Base-by-base conservation (phyloP, 768 basidiomycete genomes). In the Kwoniella shandongensis region DNA sequence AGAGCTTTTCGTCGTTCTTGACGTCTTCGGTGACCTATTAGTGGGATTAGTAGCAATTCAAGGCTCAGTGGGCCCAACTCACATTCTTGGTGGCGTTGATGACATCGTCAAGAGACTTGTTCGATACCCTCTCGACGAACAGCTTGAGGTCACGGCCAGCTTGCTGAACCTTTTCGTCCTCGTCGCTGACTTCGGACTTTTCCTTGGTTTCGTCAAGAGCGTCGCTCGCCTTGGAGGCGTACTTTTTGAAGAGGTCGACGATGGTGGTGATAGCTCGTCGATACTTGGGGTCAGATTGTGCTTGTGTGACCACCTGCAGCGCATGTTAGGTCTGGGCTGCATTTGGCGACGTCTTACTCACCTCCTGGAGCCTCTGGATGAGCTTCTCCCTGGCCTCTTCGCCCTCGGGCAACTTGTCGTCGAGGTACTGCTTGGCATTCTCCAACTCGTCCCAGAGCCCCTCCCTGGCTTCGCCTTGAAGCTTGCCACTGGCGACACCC, bases 41-140 rank as follows among this genome's bases (percentile, higher is more conserved):
- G 6, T 15, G 23, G 30, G 10, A 11, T 11, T 11, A 49, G 45
- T 30, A 6, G 27, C 7, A 11, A 12, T 23, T 47, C n/a, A n/a
- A n/a, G n/a, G n/a, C n/a, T n/a, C n/a, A n/a, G n/a, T n/a, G n/a
- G n/a, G n/a, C n/a, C n/a, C 20, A 18, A 48, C 61, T 39, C 42
- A 77, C 62, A 54, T 70, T 70, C 32, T 73, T 66, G 17, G 66
- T 63, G 23, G 75, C 66, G 10, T 58, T 45, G 40, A 78, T 73
- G 23, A 76, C 62, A 38, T 66, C 68, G 48, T 78, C 75, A 41
- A 79, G 54, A 27, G 70, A 66, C 63, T 77, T 76, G 38, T 73
- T 73, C 15, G 78, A 73, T 49, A 79, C 67, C 42, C 63, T 63
- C 65, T 79, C 79, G 52, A 78, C 63, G 60, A 78, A 76, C 22